Conservation (phyloP, 1,284 basidiomycete species). For the Ustilago bromivora region DNA sequence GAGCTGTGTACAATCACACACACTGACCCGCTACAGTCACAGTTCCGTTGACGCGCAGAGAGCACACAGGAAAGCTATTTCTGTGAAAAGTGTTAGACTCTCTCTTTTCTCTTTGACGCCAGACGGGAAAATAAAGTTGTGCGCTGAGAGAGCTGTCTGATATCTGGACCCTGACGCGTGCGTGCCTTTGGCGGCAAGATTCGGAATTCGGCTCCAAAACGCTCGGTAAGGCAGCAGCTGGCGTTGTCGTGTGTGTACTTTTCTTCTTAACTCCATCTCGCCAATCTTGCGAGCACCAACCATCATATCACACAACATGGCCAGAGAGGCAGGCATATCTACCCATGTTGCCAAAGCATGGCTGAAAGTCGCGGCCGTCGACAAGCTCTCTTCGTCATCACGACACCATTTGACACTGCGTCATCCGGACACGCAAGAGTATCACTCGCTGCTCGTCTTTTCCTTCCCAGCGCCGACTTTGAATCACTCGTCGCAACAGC, state of each 20-base stretch:
- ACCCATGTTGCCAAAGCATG: constrained; percentile 14
- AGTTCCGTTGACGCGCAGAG: too few species aligned
- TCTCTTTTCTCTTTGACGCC: not conserved
- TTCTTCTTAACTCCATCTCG: not conserved
- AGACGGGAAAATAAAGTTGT: not conserved
- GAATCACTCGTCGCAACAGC: not conserved
- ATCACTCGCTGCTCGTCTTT: constrained; percentile 63
- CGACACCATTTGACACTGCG: constrained; percentile 64
- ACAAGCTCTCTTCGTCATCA: constrained; percentile 41
- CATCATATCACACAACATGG: not conserved
- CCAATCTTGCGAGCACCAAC: not conserved
- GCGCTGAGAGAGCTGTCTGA: not conserved
- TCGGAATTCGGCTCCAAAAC: constrained; percentile 6
- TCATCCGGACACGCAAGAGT: constrained; percentile 42
- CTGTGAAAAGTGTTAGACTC: not conserved
- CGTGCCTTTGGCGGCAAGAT: not conserved
- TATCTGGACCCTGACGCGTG: constrained; percentile 2
- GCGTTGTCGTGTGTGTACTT: not conserved
- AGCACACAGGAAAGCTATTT: not conserved
- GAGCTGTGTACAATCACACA: too few species aligned
- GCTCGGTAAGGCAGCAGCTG: not conserved
- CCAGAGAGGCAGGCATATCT: constrained; percentile 9
- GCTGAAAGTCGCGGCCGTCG: constrained; percentile 26
- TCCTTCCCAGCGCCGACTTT: constrained; percentile 43
- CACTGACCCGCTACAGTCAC: too few species aligned